A percentile compares a stretch with the other conserved stretches of the same genome.
These are phyloP conservation scores for Chaetoscypha palmicola DNA, from an alignment of 2,329 filamentous ascomycete species.

Conservation along the genomic window DNA sequence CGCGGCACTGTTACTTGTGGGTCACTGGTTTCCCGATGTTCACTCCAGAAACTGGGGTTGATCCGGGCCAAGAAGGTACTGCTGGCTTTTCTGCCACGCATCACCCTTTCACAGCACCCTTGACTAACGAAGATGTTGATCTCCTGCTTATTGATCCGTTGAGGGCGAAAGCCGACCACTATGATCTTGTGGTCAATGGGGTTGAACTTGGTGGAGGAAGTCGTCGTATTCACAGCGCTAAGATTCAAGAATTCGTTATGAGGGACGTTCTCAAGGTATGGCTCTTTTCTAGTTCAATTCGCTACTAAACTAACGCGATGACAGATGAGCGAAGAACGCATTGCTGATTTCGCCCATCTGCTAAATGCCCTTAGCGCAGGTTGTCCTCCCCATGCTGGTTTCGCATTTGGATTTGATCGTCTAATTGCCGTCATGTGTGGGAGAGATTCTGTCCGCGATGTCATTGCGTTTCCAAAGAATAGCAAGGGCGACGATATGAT, in stretches of 20 bases:
- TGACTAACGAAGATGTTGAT: constrained; percentile 63
- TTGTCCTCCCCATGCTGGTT: constrained; percentile 90
- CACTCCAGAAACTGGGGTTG: constrained; percentile 55
- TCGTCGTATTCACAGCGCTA: constrained; percentile 79
- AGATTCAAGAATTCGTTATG: constrained; percentile 79
- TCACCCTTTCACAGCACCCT: constrained; percentile 91
- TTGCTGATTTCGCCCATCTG: constrained; percentile 80
- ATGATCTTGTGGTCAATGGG: constrained; percentile 93
- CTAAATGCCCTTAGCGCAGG: constrained; percentile 75
- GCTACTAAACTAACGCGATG: constrained; percentile 1
- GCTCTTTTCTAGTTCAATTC: neutral
- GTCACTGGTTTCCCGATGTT: constrained; percentile 90
- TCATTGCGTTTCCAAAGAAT: constrained; percentile 95
- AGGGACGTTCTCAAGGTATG: constrained; percentile 63
- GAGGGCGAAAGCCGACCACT: constrained; percentile 73
- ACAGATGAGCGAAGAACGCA: constrained; percentile 43
- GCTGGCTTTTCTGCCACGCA: constrained; percentile 83
- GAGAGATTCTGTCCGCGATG: constrained; percentile 73
- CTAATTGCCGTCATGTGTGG: constrained; percentile 74
- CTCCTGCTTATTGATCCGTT: constrained; percentile 67
- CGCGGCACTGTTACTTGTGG: constrained; percentile 67
- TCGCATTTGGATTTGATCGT: constrained; percentile 88
- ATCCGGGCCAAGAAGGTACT: constrained; percentile 62
- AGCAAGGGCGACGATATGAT: constrained; percentile 82
- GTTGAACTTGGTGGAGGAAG: constrained; percentile 91